Evolutionary conservation across 2,329 filamentous ascomycete genomes (phyloP), one percentile per base, ranked within the genome.

Genomic region (Ilyonectria robusta): DNA sequence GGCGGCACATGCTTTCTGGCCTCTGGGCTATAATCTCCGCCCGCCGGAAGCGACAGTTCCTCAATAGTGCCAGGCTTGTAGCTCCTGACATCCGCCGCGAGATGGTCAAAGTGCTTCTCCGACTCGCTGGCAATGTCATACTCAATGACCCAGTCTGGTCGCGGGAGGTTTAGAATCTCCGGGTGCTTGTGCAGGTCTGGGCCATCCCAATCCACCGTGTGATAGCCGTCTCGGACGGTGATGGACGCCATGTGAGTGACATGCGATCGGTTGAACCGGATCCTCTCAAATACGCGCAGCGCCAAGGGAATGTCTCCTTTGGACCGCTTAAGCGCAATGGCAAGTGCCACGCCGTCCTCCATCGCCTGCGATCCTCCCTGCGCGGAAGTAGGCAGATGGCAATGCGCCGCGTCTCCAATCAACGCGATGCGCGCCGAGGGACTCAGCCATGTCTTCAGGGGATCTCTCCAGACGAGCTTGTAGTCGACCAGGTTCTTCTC

Each of bases 361-460:
- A 87, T 83, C 0, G 83, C 82, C 72, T 85, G 83, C 17, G 82
- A 83, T 0, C 83, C 85, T 9, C 85, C 84, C 69, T 85, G 82
- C 17, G 84, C 82, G 7, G 81, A 82, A 1, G 83, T 84, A 0
- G 85, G 85, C 6, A 86, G 78, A 72, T 86, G 84, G 1, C 84
- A 81, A 70, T 87, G 85, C 10, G 85, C 85, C 2, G 84, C 80
- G 70, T 87, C 85, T 8, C 85, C 85, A 31, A 87, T 81, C 4
- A 86, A 74, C 5, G 78, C 78, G 54, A 85, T 83, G 10, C 83
- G 78, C 17, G 79, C 77, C 4, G 75, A 72, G 3, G 80, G 76
- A 3, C 81, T 83, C 7, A 67, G 33, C 60, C 65, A 70, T 5
- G 65, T 70, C 23, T 54, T 15, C 6, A 81, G 64, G 9, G 79